A percentile compares a stretch with the other conserved stretches of the same genome.
Conservation (phyloP, 371 early-diverging fungal species). For the Rhizopus sp. region DNA sequence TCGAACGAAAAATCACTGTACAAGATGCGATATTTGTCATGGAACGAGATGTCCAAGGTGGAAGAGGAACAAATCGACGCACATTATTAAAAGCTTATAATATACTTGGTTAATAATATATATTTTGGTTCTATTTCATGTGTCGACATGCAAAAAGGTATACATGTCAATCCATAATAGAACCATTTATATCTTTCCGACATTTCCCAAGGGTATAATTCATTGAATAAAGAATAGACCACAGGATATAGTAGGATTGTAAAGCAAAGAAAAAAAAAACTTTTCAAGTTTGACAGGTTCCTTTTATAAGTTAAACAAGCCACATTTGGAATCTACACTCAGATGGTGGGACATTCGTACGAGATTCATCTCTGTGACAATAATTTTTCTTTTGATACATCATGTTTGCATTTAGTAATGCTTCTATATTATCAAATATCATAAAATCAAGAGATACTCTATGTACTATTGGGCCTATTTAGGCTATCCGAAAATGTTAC, state of each 20-base stretch:
- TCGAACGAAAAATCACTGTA: conserved; percentile 60
- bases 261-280: conserved; percentile 13
- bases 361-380: too few relatives aligned
- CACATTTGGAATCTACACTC: background rate
- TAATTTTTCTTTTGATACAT: too few relatives aligned
- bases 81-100: conserved; percentile 66
- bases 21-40: conserved; percentile 75
- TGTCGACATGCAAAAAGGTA: conserved; percentile 1
- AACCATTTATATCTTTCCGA: conserved; percentile 24
- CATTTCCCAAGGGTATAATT: conserved; percentile 37
- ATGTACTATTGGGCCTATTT: too few relatives aligned
- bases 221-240: conserved; percentile 24
- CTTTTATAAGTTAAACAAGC: conserved; percentile 16
- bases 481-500: too few relatives aligned
- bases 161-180: conserved; percentile 9
- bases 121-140: conserved; percentile 12
- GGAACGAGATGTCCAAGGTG: conserved; percentile 70
- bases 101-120: conserved; percentile 30
- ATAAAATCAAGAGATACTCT: too few relatives aligned
- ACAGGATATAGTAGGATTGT: conserved; percentile 34
- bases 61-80: conserved; percentile 57
- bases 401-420: too few relatives aligned
- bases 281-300: conserved; percentile 4
- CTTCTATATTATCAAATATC: too few relatives aligned
- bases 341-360: too few relatives aligned